Conservation (phyloP, 2,329 filamentous ascomycete species). For the Colletotrichum musae region DNA sequence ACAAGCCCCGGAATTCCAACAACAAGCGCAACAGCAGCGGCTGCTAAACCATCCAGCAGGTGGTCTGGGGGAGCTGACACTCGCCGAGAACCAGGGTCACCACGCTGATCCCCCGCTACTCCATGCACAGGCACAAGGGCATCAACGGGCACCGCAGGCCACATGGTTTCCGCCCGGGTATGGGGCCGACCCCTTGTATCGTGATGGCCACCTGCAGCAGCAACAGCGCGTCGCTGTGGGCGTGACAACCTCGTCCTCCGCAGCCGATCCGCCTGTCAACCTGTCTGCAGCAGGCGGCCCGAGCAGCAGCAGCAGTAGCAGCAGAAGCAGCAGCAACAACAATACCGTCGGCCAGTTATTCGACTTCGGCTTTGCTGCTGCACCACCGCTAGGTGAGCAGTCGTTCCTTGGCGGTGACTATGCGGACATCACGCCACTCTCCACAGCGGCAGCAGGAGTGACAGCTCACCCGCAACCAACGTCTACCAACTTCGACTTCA, state of each 20-base stretch:
- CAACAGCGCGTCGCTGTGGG: constrained; percentile 18
- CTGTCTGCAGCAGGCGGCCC: constrained; percentile 23
- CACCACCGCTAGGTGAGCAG: constrained; percentile 29
- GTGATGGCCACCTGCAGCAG: constrained; percentile 23
- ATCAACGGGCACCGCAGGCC: constrained; percentile 11
- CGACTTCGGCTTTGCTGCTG: constrained; percentile 36
- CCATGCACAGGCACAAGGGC: constrained; percentile 30
- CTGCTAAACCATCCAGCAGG: constrained; percentile 15
- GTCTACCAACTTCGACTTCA: constrained; percentile 33
- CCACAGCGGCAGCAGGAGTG: constrained; percentile 19
- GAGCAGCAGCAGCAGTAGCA: not conserved
- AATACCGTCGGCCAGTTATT: constrained; percentile 15
- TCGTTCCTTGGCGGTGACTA: constrained; percentile 40
- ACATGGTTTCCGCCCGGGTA: constrained; percentile 35
- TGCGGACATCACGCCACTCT: constrained; percentile 40
- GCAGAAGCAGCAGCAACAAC: not conserved
- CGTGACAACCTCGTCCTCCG: constrained; percentile 9
- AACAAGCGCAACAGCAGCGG: constrained; percentile 14
- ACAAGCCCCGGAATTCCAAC: constrained; percentile 7
- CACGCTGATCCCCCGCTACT: constrained; percentile 20
- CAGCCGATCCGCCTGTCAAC: constrained; percentile 10
- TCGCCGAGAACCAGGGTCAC: constrained; percentile 28
- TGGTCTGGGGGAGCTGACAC: constrained; percentile 23
- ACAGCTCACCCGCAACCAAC: constrained; percentile 28
- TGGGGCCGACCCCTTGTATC: constrained; percentile 20